These are phyloP conservation scores for Trichothecium roseum DNA, from an alignment of 2,329 filamentous ascomycete genomes.

Conservation along the genomic window DNA sequence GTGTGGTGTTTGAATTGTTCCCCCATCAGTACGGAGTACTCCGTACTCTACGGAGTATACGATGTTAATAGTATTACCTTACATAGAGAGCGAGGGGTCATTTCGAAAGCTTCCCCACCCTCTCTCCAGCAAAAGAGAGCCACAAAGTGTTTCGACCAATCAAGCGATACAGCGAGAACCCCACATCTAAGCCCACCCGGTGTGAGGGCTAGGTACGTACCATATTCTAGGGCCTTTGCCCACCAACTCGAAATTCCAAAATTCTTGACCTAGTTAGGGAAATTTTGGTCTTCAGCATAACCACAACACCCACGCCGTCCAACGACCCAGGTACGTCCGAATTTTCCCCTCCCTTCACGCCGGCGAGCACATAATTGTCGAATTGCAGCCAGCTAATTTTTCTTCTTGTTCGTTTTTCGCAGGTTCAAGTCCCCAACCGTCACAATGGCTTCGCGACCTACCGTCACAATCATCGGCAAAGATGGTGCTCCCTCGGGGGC, in stretches of 20 bases:
- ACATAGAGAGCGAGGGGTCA: no score
- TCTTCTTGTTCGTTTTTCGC: slow-evolving; percentile 1
- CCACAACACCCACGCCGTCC: slow-evolving; percentile 25
- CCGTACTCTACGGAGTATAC: no score
- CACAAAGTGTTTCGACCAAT: no score
- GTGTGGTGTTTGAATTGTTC: no score
- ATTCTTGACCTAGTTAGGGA: slow-evolving; percentile 16
- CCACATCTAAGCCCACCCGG: no score
- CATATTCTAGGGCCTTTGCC: slow-evolving; percentile 25
- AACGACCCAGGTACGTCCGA: slow-evolving; percentile 27
- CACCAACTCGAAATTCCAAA: slow-evolving; percentile 23
- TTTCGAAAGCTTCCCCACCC: no score
- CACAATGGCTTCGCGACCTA: slow-evolving; percentile 91
- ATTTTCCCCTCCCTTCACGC: background rate
- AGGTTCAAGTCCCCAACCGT: slow-evolving; percentile 24
- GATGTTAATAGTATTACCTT: no score
- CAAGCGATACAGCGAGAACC: no score
- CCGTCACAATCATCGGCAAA: slow-evolving; percentile 92
- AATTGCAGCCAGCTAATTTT: background rate
- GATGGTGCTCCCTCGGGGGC: slow-evolving; percentile 87
- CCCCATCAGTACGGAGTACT: no score
- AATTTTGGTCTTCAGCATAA: slow-evolving; percentile 16
- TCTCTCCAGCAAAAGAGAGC: no score
- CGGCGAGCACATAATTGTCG: background rate
- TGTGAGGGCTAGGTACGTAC: no score